These are phyloP conservation scores for Nemania sp. DNA, from an alignment of 2,329 filamentous ascomycete genomes.

Conservation along the genomic window DNA sequence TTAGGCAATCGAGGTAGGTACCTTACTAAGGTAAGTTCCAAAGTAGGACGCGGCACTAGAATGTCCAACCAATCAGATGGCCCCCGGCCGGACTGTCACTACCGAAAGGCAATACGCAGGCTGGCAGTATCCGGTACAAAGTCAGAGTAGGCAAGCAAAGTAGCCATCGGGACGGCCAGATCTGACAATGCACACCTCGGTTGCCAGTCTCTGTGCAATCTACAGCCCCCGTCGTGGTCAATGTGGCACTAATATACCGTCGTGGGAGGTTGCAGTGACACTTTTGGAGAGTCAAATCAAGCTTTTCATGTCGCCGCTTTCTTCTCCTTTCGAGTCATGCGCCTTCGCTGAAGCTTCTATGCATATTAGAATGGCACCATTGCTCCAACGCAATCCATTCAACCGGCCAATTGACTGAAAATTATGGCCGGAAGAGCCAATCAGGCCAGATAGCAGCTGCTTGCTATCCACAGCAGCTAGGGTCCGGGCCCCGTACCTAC, in stretches of 20 bases:
- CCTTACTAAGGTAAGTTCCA: too few species aligned
- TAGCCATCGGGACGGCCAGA: too few species aligned
- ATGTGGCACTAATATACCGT: not conserved
- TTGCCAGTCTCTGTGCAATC: not conserved
- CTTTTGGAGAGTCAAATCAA: slow-evolving; percentile 11
- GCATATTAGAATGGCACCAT: not conserved
- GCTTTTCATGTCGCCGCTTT: slow-evolving; percentile 17
- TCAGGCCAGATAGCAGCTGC: slow-evolving; percentile 10
- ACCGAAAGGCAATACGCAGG: too few species aligned
- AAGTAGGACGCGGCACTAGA: not conserved
- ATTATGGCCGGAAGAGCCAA: slow-evolving; percentile 17
- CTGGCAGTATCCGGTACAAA: too few species aligned
- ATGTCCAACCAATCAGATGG: not conserved
- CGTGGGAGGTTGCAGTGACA: slow-evolving; percentile 1
- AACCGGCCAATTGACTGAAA: slow-evolving; percentile 14
- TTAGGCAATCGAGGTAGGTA: too few species aligned
- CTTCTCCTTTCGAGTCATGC: slow-evolving; percentile 9
- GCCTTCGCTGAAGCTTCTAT: slow-evolving; percentile 2
- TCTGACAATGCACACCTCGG: not conserved
- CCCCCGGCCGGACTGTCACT: not conserved
- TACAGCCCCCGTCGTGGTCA: not conserved
- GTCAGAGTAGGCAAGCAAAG: too few species aligned
- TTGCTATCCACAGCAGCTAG: slow-evolving; percentile 15
- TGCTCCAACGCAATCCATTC: slow-evolving; percentile 12
- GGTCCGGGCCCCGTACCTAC: slow-evolving; percentile 13